Percentiles rank a stretch among this genome's conserved stretches.
Evolutionary conservation across 2,329 filamentous ascomycete genomes (phyloP).

Genomic region (Penicillium brevicompactum): DNA sequence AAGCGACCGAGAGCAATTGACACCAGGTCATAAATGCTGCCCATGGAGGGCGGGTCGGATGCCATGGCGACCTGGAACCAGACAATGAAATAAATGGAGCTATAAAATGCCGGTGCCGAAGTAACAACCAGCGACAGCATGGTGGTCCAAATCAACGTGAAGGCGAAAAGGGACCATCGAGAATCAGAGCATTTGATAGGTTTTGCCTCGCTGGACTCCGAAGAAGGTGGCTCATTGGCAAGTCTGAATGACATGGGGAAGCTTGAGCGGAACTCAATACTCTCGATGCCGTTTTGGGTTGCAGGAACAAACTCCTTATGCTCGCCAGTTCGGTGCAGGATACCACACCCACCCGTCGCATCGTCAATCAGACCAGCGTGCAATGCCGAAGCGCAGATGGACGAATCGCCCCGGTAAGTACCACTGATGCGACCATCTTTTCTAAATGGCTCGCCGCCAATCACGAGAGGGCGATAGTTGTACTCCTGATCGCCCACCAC

Average conservation of each 20-base stretch:
- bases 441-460: slow-evolving; percentile 53
- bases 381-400: slow-evolving; percentile 62
- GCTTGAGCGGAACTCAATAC: slow-evolving; percentile 56
- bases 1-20: slow-evolving; percentile 60
- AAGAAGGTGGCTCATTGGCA: slow-evolving; percentile 16
- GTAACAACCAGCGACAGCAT: slow-evolving; percentile 60
- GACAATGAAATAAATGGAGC: slow-evolving; percentile 55
- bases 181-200: slow-evolving; percentile 54
- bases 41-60: slow-evolving; percentile 59
- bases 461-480: slow-evolving; percentile 57
- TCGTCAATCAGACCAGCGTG: slow-evolving; percentile 61
- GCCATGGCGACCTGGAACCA: slow-evolving; percentile 64
- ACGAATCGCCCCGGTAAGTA: slow-evolving; percentile 62
- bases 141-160: slow-evolving; percentile 57
- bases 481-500: slow-evolving; percentile 58
- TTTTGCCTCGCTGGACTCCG: slow-evolving; percentile 29
- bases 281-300: slow-evolving; percentile 54
- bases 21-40: slow-evolving; percentile 57
- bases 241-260: slow-evolving; percentile 58
- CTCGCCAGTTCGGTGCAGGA: slow-evolving; percentile 56
- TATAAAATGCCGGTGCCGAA: slow-evolving; percentile 59
- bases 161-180: slow-evolving; percentile 59
- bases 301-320: slow-evolving; percentile 49
- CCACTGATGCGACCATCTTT: slow-evolving; percentile 44
- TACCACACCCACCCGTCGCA: slow-evolving; percentile 58